Evolutionary conservation across 2,329 filamentous ascomycete genomes (phyloP), one percentile per base, ranked within the genome.

Genomic region (Aspergillus pseudonomiae): DNA sequence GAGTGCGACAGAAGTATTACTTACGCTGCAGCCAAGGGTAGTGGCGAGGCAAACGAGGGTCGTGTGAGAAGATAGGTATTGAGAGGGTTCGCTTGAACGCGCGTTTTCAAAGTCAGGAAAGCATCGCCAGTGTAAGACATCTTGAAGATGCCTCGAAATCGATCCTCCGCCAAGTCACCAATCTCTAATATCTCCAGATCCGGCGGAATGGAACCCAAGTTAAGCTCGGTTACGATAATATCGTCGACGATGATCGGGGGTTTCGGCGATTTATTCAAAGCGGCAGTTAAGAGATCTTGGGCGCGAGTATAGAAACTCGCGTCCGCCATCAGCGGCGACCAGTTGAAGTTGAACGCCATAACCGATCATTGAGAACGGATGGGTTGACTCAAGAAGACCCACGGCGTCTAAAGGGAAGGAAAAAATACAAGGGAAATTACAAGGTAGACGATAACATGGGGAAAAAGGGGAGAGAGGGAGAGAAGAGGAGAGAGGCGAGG

Each of bases 271-370:
- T 98, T 98, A 86, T 99, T 99, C 74, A 99, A 85, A 41, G 95
- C 95, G 63, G 92, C 90, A 30, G 95, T 99, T 73, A 99, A 86
- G 79, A 98, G 91, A 78, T 98, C 94, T 78, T 94, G 91, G 58
- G 95, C 94, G 72, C 93, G 91, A 77, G 91, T 88, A 81, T 94
- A 94, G 80, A 95, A 95, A 72, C 89, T 88, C 74, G 92, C 94
- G 83, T 98, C 95, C 76, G 94, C 94, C 82, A 96, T 95, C 70
- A 99, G 86, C 76, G 95, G 95, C 87, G 93, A 97, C 95, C 95
- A 99, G 92, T 98, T 98, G 91, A 99, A 99, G 85, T 98, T 98
- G 91, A 99, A 99, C 72, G 95, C 95, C 95, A 99, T 99, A 81
- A 67, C 71, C 66, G 70, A 53, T 71, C 72, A 76, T 76, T 68